Evolutionary conservation across 78 protist genomes (phyloP).

Genomic region (Dictyostelium firmibasis): DNA sequence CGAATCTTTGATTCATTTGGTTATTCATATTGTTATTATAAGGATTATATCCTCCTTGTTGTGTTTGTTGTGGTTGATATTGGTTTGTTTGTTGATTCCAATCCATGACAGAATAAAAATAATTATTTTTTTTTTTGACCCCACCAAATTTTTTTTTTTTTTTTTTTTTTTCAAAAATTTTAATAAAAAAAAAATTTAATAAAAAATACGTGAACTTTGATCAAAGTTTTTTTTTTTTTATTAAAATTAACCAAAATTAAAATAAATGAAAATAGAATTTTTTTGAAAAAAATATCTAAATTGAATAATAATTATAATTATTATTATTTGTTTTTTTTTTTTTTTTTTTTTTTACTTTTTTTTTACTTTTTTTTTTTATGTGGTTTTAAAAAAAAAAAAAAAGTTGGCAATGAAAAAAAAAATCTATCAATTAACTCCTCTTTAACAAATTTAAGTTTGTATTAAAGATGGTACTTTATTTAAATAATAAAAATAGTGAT

Average conservation of each 20-base stretch:
- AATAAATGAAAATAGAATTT: too few species aligned
- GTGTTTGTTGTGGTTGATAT: background rate
- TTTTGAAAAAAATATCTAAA: too few species aligned
- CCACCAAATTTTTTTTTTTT: background rate
- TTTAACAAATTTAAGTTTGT: background rate
- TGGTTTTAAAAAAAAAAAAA: too few species aligned
- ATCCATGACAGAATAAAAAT: background rate
- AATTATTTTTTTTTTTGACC: background rate
- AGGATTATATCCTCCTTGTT: background rate
- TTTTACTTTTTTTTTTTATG: too few species aligned
- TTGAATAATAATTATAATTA: too few species aligned
- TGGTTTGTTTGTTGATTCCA: constrained; percentile 3
- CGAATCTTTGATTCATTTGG: background rate
- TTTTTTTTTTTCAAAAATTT: background rate
- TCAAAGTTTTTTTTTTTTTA: background rate
- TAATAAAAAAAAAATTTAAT: background rate
- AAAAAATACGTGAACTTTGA: background rate
- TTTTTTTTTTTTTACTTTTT: background rate
- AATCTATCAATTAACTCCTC: background rate
- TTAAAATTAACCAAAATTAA: too few species aligned
- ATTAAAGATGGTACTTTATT: background rate
- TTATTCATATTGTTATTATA: background rate
- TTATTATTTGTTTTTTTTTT: background rate
- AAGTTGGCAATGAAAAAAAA: background rate
- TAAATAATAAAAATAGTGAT: background rate